phyloP scores from a whole-genome alignment of 176 grass and related monocot genomes.

The Olyra latifolia region DNA sequence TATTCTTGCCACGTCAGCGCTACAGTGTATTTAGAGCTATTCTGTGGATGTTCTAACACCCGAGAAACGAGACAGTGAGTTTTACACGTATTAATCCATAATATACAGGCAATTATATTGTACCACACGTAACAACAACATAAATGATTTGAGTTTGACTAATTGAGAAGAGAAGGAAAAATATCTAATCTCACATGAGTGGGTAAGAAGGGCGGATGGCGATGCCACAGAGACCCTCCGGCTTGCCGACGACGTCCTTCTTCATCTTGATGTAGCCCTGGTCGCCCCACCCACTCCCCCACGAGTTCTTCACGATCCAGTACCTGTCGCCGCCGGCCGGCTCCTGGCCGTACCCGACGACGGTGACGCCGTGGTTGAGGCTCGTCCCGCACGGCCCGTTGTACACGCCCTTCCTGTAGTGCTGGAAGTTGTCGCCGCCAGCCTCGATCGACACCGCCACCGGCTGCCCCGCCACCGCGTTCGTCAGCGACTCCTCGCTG shows the following conservation, averaged over 20 bases:
- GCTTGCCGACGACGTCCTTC: slow-evolving; percentile 42
- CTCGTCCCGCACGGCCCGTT: slow-evolving; percentile 52
- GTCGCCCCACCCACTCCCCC: slow-evolving; percentile 67
- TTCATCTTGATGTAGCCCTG: slow-evolving; percentile 63
- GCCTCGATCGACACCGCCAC: slow-evolving; percentile 69
- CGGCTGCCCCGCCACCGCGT: slow-evolving; percentile 50
- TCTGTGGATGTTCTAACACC: too few relatives aligned
- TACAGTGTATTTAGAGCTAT: too few relatives aligned
- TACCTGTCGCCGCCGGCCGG: slow-evolving; percentile 24
- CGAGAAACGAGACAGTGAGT: too few relatives aligned
- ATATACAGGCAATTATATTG: too few relatives aligned
- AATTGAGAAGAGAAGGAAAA: neutral
- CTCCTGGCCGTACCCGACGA: slow-evolving; percentile 45
- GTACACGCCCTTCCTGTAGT: slow-evolving; percentile 57
- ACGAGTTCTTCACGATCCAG: slow-evolving; percentile 80
- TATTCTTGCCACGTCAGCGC: too few relatives aligned
- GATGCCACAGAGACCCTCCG: slow-evolving; percentile 73
- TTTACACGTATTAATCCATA: too few relatives aligned
- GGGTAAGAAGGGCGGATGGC: slow-evolving; percentile 61
- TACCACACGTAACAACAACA: too few relatives aligned
- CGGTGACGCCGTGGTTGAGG: slow-evolving; percentile 69
- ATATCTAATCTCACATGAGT: slow-evolving; percentile 23
- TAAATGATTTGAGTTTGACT: neutral
- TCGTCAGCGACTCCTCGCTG: slow-evolving; percentile 41
- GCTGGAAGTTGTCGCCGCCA: slow-evolving; percentile 52